phyloP scores from a whole-genome alignment of 169 alveolate species.

The Besnoitia besnoiti region DNA sequence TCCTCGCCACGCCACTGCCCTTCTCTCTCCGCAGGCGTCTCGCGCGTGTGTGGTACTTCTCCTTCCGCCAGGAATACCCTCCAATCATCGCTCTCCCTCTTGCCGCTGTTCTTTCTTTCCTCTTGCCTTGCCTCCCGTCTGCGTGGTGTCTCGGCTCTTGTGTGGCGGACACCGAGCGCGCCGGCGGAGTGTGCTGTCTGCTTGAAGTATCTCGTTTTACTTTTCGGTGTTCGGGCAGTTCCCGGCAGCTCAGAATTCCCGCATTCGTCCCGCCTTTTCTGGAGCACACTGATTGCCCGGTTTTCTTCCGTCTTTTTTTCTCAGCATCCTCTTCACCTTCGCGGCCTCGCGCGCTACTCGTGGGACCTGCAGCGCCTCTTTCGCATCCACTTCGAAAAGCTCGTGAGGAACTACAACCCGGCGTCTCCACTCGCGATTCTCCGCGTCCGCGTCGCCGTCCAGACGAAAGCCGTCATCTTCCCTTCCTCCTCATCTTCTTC shows the following conservation, averaged over 20 bases:
- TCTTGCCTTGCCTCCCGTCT: neutral
- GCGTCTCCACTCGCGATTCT: slow-evolving; percentile 23
- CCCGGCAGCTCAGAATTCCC: no score
- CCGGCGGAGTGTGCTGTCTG: no score
- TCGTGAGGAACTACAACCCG: slow-evolving; percentile 1
- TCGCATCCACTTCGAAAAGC: slow-evolving; percentile 34
- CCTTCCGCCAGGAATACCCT: neutral
- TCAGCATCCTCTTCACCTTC: neutral
- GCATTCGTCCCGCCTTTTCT: no score
- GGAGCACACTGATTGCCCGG: no score
- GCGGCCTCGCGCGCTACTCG: slow-evolving; percentile 16
- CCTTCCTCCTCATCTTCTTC: slow-evolving; percentile 8
- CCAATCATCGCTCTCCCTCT: neutral
- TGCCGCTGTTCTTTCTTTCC: neutral
- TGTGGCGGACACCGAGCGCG: neutral
- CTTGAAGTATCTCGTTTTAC: no score
- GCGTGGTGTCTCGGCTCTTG: neutral
- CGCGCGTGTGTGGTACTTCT: neutral
- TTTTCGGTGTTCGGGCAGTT: no score
- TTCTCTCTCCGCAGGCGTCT: neutral
- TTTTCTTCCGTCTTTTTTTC: neutral
- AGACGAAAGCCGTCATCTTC: neutral
- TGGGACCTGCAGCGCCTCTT: slow-evolving; percentile 36
- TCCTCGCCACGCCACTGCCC: neutral
- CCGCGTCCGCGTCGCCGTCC: slow-evolving; percentile 7